Percentiles rank a stretch among this genome's conserved stretches.
Evolutionary conservation across 805 yeast species (phyloP).

Genomic region (Candida alai): DNA sequence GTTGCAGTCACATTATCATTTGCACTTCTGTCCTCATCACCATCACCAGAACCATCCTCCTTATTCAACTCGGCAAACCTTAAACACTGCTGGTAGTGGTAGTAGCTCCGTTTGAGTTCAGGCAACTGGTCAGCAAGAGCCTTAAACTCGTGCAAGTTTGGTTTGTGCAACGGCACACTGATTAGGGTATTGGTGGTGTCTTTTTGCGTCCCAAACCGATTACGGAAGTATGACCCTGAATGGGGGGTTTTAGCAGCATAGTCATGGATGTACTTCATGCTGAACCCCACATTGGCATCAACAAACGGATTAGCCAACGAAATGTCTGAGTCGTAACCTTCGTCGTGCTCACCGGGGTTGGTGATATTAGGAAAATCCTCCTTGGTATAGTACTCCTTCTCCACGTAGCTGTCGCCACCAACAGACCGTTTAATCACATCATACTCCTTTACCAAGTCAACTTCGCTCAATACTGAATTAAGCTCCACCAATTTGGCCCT

Average conservation of each 20-base stretch:
- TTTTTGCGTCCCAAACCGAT: neutral
- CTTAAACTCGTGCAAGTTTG: conserved; percentile 39
- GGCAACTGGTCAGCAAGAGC: conserved; percentile 25
- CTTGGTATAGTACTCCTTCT: conserved; percentile 18
- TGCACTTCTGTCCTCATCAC: conserved; percentile 11
- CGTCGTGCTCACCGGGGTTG: conserved; percentile 18
- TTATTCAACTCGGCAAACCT: too few species aligned
- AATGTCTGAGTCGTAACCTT: conserved; percentile 43
- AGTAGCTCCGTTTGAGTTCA: conserved; percentile 24
- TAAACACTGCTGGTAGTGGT: conserved; percentile 29
- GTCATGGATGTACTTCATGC: conserved; percentile 38
- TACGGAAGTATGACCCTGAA: neutral
- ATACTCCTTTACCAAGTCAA: conserved; percentile 20
- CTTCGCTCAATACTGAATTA: conserved; percentile 21
- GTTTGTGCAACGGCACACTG: conserved; percentile 46
- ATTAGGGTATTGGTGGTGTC: conserved; percentile 12
- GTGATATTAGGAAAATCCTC: conserved; percentile 24
- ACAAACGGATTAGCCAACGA: conserved; percentile 52
- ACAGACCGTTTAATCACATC: conserved; percentile 13
- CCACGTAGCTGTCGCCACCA: conserved; percentile 6
- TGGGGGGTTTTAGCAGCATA: conserved; percentile 6
- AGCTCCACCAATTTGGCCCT: conserved; percentile 50
- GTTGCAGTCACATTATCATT: too few species aligned
- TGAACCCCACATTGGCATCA: conserved; percentile 47
- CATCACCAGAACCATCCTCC: too few species aligned